phyloP scores from a whole-genome alignment of 2,329 filamentous ascomycete genomes.

The Epichloe gansuensis region DNA sequence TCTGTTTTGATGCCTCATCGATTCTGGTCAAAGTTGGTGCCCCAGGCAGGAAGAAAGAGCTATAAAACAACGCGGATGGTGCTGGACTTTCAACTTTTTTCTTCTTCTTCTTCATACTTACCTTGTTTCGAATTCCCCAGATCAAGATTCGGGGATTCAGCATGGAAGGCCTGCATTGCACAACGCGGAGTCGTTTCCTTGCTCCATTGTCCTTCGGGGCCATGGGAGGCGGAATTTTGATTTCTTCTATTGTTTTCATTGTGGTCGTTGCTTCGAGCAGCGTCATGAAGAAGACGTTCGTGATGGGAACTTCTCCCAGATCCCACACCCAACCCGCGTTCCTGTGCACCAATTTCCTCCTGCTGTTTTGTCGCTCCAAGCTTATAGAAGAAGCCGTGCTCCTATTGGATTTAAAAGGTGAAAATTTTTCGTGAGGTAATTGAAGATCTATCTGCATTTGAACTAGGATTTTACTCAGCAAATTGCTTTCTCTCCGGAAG shows the following conservation, averaged over 20 bases:
- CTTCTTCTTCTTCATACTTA: slow-evolving; percentile 40
- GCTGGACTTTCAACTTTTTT: slow-evolving; percentile 13
- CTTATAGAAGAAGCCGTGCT: not conserved
- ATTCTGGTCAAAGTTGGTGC: slow-evolving; percentile 4
- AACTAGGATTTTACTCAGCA: no score
- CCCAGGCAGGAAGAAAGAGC: slow-evolving; percentile 13
- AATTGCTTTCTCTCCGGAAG: no score
- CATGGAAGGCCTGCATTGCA: slow-evolving; percentile 42
- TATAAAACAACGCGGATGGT: slow-evolving; percentile 20
- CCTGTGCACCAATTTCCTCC: rapidly evolving
- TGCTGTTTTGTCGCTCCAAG: not conserved
- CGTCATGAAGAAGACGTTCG: slow-evolving; percentile 30
- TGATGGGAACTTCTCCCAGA: rapidly evolving
- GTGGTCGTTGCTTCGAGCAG: slow-evolving; percentile 25
- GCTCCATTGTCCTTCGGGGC: slow-evolving; percentile 43
- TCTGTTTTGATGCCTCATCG: slow-evolving; percentile 6
- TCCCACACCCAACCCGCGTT: no score
- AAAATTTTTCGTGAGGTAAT: no score
- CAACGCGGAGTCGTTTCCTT: slow-evolving; percentile 36
- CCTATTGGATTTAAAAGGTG: rapidly evolving
- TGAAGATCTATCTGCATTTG: no score
- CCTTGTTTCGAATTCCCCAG: slow-evolving; percentile 33
- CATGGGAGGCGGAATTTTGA: slow-evolving; percentile 43
- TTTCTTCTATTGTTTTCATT: slow-evolving; percentile 33
- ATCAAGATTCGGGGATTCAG: slow-evolving; percentile 34